phyloP scores from a whole-genome alignment of 345 rosid genomes.

The Eucalyptus sp. region DNA sequence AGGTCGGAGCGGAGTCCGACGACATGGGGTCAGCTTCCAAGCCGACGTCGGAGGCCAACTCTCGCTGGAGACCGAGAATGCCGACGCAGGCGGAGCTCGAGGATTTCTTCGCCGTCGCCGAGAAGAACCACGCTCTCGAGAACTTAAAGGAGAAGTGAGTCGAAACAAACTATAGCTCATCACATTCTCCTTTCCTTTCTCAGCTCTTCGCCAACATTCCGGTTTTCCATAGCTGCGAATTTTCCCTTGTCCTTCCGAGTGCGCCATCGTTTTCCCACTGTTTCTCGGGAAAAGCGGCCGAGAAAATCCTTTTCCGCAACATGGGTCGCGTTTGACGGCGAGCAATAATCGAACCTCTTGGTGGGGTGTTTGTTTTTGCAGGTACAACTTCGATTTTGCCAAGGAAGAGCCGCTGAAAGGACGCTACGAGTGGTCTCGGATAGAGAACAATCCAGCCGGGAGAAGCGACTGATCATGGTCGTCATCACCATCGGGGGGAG shows the following conservation, averaged over 20 bases:
- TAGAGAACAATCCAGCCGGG: background rate
- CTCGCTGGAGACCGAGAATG: constrained; percentile 17
- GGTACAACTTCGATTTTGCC: constrained; percentile 59
- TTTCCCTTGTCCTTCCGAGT: background rate
- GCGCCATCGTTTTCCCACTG: background rate
- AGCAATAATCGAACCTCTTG: background rate
- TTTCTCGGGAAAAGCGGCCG: background rate
- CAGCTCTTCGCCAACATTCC: background rate
- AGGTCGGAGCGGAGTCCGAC: constrained; percentile 10
- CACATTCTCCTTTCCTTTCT: background rate
- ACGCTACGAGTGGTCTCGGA: constrained; percentile 22
- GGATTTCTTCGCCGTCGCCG: constrained; percentile 54
- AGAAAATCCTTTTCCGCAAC: background rate
- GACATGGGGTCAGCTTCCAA: constrained; percentile 17
- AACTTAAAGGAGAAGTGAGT: constrained; percentile 46
- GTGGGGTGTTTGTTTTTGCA: background rate
- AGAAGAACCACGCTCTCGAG: constrained; percentile 18
- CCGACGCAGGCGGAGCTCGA: constrained; percentile 46
- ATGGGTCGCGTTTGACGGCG: background rate
- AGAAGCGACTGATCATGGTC: background rate
- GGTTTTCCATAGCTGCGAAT: background rate
- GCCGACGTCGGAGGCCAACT: background rate
- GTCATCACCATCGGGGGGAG: background rate
- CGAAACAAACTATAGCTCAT: background rate
- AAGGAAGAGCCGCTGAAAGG: constrained; percentile 67